phyloP scores from a whole-genome alignment of 2,329 filamentous ascomycete species.

The Zymoseptoria crescenta region DNA sequence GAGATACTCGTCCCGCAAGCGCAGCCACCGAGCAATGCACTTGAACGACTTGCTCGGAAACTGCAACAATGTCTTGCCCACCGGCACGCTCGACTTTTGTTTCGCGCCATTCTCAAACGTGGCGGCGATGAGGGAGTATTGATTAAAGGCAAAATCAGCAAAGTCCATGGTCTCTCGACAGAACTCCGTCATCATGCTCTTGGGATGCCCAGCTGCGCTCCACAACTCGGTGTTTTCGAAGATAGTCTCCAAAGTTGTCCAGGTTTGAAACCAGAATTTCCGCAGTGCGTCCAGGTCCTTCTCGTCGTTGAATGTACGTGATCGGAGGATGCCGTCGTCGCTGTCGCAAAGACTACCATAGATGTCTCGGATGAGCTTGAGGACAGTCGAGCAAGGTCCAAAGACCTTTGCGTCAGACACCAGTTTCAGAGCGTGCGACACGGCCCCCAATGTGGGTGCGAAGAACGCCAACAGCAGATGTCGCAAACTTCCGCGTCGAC shows the following conservation, averaged over 20 bases:
- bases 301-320: slow-evolving; percentile 46
- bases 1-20: slow-evolving; percentile 80
- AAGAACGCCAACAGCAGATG: slow-evolving; percentile 53
- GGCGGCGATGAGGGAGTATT: slow-evolving; percentile 75
- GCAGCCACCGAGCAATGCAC: slow-evolving; percentile 69
- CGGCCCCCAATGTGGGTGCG: slow-evolving; percentile 47
- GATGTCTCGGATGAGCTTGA: slow-evolving; percentile 55
- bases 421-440: slow-evolving; percentile 49
- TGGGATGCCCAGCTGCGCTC: slow-evolving; percentile 65
- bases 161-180: slow-evolving; percentile 94
- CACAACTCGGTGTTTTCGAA: slow-evolving; percentile 78
- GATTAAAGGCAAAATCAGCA: slow-evolving; percentile 73
- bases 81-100: slow-evolving; percentile 27
- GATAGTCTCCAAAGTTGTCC: slow-evolving; percentile 71
- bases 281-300: slow-evolving; percentile 58
- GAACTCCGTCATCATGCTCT: slow-evolving; percentile 77
- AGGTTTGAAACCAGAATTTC: slow-evolving; percentile 76
- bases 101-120: slow-evolving; percentile 47
- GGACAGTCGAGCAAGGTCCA: slow-evolving; percentile 51
- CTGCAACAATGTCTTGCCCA: slow-evolving; percentile 50
- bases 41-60: slow-evolving; percentile 58
- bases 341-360: slow-evolving; percentile 57
- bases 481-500: slow-evolving; percentile 52
- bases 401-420: slow-evolving; percentile 52
- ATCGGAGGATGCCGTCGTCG: slow-evolving; percentile 55